Evolutionary conservation across 2,329 filamentous ascomycete genomes (phyloP).

Genomic region (Sclerotinia trifoliorum): DNA sequence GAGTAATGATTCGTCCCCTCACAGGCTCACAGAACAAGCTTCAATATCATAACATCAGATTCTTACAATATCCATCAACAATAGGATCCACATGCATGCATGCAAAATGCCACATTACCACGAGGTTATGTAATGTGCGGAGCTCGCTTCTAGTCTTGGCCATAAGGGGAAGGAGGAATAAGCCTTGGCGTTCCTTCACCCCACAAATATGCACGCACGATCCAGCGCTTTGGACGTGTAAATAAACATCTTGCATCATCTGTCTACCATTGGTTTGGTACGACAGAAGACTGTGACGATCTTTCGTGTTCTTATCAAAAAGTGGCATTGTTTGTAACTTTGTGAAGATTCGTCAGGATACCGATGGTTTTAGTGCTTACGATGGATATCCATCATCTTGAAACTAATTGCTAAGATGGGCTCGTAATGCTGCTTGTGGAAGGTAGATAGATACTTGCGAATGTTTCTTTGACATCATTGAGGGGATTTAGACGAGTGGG

Average conservation of each 20-base stretch:
- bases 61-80: neutral
- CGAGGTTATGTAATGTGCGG: neutral
- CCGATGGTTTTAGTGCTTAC: neutral
- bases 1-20: neutral
- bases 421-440: neutral
- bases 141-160: neutral
- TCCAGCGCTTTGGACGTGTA: neutral
- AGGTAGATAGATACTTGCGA: neutral
- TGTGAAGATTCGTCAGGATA: neutral
- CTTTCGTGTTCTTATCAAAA: constrained; percentile 9
- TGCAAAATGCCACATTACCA: neutral
- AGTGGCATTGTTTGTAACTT: neutral
- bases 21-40: neutral
- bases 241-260: neutral
- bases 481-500: neutral
- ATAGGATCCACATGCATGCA: neutral
- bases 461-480: neutral
- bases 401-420: neutral
- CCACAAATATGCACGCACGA: constrained; percentile 11
- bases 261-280: neutral
- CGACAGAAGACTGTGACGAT: neutral
- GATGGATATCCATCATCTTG: too few relatives aligned
- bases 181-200: constrained; percentile 2
- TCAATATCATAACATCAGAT: neutral
- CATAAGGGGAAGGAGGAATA: constrained; percentile 1